Base-by-base conservation (phyloP, 495 filamentous ascomycete species). In the Pyrenopolyporus hunteri region DNA sequence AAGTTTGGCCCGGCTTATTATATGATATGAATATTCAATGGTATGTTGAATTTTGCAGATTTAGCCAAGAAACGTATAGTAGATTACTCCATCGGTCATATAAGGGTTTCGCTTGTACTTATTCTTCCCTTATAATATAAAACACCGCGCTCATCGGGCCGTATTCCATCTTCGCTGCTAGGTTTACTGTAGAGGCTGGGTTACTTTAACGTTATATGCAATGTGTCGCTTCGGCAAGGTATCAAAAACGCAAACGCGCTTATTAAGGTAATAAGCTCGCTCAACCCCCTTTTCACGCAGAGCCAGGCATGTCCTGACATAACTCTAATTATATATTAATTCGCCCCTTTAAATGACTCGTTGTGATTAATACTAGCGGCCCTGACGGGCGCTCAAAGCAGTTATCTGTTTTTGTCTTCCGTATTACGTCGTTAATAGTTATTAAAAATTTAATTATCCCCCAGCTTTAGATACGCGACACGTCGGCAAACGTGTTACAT, bases 121-220 rank as follows among this genome's bases (percentile, higher is more conserved):
- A 42, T 44, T 20, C 28, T 46, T 25, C n/a, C n/a, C n/a, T n/a
- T n/a, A n/a, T n/a, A n/a, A 59, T 54, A 25, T 49, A 43, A 40
- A 14, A 22, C 35, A 28, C 48, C 61, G 54, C 54, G 61, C 54
- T 59, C 59, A 54, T 57, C 49, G 61, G 61, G 48, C 48, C 54
- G 54, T 55, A 42, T 43, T 64, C 43, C 48, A 59, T 16, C 48
- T 17, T 37, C 26, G 28, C 6, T 19, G 39, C 22, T 20, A 7
- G 19, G 13, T 17, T 39, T 19, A 36, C 16, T 20, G 7, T 20
- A 22, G 1, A 42, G n/a, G n/a, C n/a, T n/a, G n/a, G 8, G 19
- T 20, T 4, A 16, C 9, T 23, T 9, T 9, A 42, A 22, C 8
- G 31, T 33, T 7, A 7, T 33, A 52, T 56, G 35, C 47, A 48